phyloP scores from a whole-genome alignment of 352 stramenopile genomes.

The Phytophthora tubulina region DNA sequence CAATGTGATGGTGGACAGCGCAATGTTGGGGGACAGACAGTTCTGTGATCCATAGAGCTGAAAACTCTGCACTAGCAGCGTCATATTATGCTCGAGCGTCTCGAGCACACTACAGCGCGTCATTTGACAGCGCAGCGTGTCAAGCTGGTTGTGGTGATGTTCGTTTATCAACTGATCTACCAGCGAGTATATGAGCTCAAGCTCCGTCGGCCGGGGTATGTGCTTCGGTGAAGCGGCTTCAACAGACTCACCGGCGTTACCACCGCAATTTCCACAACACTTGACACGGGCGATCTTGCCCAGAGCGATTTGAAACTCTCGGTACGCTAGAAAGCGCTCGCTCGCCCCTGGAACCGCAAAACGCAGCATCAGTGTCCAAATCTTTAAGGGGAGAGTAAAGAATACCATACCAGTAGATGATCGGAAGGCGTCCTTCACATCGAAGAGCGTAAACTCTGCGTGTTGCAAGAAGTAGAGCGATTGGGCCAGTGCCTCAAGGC shows the following conservation, averaged over 20 bases:
- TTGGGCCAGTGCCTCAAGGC: slow-evolving; percentile 53
- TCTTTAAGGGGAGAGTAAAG: not conserved
- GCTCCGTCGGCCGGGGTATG: slow-evolving; percentile 27
- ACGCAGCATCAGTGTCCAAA: slow-evolving; percentile 1
- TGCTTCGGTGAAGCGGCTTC: slow-evolving; percentile 15
- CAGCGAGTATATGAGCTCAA: slow-evolving; percentile 40
- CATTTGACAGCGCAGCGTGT: slow-evolving; percentile 61
- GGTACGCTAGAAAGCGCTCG: slow-evolving; percentile 60
- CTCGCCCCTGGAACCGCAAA: slow-evolving; percentile 38
- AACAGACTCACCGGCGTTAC: not conserved
- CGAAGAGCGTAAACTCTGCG: slow-evolving; percentile 67
- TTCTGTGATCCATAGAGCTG: slow-evolving; percentile 63
- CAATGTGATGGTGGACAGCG: slow-evolving; percentile 53
- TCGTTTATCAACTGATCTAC: slow-evolving; percentile 42
- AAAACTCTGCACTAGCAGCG: slow-evolving; percentile 62
- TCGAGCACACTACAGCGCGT: slow-evolving; percentile 54
- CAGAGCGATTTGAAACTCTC: slow-evolving; percentile 69
- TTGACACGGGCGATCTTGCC: slow-evolving; percentile 51
- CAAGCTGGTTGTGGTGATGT: slow-evolving; percentile 30
- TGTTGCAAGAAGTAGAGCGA: slow-evolving; percentile 78
- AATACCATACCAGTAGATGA: slow-evolving; percentile 52
- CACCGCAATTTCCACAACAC: slow-evolving; percentile 25
- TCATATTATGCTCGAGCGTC: slow-evolving; percentile 58
- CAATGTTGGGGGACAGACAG: slow-evolving; percentile 18
- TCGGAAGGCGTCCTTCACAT: slow-evolving; percentile 69